These are phyloP conservation scores for Selaginella moellendorffii DNA, from an alignment of 75 land plant species.

Conservation along the genomic window DNA sequence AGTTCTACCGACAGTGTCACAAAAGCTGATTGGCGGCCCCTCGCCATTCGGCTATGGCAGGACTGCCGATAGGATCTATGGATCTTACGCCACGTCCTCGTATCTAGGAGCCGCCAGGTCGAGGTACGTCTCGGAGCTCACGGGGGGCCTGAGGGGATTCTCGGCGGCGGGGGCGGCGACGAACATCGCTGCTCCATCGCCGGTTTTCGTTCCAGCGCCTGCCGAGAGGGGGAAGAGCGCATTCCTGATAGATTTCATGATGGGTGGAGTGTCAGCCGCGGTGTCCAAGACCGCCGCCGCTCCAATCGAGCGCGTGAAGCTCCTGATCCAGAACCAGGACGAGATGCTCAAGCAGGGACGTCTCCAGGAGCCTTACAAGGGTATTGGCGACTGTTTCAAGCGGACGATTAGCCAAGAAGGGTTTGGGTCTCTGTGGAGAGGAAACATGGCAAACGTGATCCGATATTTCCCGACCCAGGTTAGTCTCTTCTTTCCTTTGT, in stretches of 20 bases:
- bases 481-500: not conserved
- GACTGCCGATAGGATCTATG: too few species aligned
- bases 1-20: slow-evolving; percentile 29
- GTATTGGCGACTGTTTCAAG: slow-evolving; percentile 35
- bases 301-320: slow-evolving; percentile 51
- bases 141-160: too few species aligned
- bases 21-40: slow-evolving; percentile 43
- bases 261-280: slow-evolving; percentile 57
- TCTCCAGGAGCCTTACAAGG: slow-evolving; percentile 41
- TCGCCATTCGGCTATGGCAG: slow-evolving; percentile 14
- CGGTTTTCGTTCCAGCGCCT: slow-evolving; percentile 32
- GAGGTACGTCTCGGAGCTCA: not conserved
- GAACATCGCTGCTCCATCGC: slow-evolving; percentile 2
- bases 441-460: slow-evolving; percentile 42
- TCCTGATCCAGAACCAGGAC: slow-evolving; percentile 52
- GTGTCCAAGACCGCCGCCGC: slow-evolving; percentile 51
- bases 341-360: slow-evolving; percentile 43
- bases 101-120: not conserved
- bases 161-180: not conserved
- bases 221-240: slow-evolving; percentile 23
- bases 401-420: slow-evolving; percentile 42
- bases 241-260: slow-evolving; percentile 32
- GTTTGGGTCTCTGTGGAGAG: slow-evolving; percentile 33
- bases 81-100: too few species aligned
- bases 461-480: slow-evolving; percentile 51